These are phyloP conservation scores for Fraxinus excelsior DNA, from an alignment of 257 asterid genomes.

Conservation along the genomic window DNA sequence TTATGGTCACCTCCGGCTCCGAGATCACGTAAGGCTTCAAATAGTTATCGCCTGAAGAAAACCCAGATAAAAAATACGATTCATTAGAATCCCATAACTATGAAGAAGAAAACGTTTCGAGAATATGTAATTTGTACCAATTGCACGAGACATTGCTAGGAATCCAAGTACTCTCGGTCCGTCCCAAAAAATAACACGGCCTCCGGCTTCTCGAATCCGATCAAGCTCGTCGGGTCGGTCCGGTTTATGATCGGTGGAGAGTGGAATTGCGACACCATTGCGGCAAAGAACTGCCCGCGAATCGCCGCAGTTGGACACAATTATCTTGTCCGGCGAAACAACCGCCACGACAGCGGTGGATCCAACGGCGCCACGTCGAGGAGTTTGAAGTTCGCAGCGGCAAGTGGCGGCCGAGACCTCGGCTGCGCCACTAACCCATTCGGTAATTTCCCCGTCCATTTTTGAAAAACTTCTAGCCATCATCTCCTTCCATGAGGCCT, in stretches of 20 bases:
- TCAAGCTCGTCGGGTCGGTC: constrained; percentile 85
- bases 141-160: constrained; percentile 86
- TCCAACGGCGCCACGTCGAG: constrained; percentile 94
- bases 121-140: constrained; percentile 39
- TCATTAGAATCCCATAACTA: not conserved
- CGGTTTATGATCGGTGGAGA: constrained; percentile 91
- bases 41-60: constrained; percentile 70
- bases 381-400: constrained; percentile 85
- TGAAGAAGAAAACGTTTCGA: no score
- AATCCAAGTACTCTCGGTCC: constrained; percentile 88
- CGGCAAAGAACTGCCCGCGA: constrained; percentile 97
- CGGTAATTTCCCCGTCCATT: constrained; percentile 76
- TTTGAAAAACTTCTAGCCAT: constrained; percentile 59
- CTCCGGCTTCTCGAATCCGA: constrained; percentile 89
- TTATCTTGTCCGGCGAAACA: constrained; percentile 65
- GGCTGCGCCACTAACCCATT: constrained; percentile 23
- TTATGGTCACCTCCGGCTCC: constrained; percentile 82
- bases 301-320: constrained; percentile 91
- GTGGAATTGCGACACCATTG: constrained; percentile 77
- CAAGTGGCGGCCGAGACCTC: constrained; percentile 32
- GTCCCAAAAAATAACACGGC: constrained; percentile 93
- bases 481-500: constrained; percentile 56
- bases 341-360: constrained; percentile 93
- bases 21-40: constrained; percentile 84
- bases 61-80: not conserved